Evolutionary conservation across 176 grass and related monocot species (phyloP).

Genomic region (Elymus sibiricus): DNA sequence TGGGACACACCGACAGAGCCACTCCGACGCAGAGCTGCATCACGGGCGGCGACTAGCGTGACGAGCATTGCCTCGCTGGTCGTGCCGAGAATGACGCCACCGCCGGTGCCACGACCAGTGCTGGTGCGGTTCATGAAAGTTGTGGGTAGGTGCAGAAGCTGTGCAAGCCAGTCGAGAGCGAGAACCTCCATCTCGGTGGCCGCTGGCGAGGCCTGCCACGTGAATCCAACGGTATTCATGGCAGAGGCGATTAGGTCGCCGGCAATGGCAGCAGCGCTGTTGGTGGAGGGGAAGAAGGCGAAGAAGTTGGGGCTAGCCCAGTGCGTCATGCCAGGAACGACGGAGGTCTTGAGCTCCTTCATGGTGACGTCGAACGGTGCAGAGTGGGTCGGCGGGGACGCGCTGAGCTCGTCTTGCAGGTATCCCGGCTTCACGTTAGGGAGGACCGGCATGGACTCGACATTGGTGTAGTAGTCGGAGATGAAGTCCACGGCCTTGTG

Average conservation of each 20-base stretch:
- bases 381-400: neutral
- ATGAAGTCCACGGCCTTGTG: neutral
- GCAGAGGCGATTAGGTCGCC: neutral
- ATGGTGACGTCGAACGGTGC: neutral
- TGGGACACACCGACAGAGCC: neutral
- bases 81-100: neutral
- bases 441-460: neutral
- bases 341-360: neutral
- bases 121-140: neutral
- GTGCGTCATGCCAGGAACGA: neutral
- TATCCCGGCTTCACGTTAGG: neutral
- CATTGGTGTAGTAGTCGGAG: neutral
- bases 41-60: neutral
- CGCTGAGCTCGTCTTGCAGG: neutral
- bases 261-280: neutral
- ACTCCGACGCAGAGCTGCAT: neutral
- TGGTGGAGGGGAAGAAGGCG: neutral
- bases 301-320: constrained; percentile 6
- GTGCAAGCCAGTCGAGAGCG: neutral
- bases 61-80: constrained; percentile 7
- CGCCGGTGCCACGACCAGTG: neutral
- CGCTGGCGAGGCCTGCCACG: neutral
- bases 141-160: neutral
- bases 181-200: neutral
- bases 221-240: neutral